Conservation (phyloP, 1,139 yeast species). For the Debaryomyces sp. region DNA sequence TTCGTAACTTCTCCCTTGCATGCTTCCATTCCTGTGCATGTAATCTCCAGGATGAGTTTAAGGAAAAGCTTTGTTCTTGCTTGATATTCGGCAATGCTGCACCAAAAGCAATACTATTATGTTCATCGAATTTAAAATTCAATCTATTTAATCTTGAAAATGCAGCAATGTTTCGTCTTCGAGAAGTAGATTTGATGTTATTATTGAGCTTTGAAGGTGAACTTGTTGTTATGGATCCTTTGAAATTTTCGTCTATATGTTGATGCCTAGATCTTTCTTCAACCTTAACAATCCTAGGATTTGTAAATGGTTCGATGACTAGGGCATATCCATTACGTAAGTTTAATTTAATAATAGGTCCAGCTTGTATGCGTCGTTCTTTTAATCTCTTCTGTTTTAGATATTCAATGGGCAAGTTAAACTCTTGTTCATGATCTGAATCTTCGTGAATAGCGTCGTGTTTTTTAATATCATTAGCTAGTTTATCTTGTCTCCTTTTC, state of each 20-base stretch:
- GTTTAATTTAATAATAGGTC: constrained; percentile 29
- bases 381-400: constrained; percentile 22
- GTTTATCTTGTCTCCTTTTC: constrained; percentile 35
- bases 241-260: neutral
- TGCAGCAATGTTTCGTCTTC: neutral
- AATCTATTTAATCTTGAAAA: neutral
- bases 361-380: constrained; percentile 22
- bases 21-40: constrained; percentile 10
- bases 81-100: constrained; percentile 6
- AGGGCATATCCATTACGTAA: constrained; percentile 33
- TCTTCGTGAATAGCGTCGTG: constrained; percentile 15
- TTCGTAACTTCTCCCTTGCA: constrained; percentile 9
- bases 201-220: neutral
- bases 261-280: neutral
- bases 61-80: constrained; percentile 4
- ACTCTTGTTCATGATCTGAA: constrained; percentile 23
- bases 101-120: constrained; percentile 12
- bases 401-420: constrained; percentile 20
- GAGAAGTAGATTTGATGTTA: neutral
- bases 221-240: neutral
- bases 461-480: constrained; percentile 29
- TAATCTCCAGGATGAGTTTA: constrained; percentile 10
- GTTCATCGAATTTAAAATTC: constrained; percentile 6
- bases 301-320: constrained; percentile 32
- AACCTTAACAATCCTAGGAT: constrained; percentile 25